phyloP scores from a whole-genome alignment of 345 rosid species.

The Lepidium africanum region DNA sequence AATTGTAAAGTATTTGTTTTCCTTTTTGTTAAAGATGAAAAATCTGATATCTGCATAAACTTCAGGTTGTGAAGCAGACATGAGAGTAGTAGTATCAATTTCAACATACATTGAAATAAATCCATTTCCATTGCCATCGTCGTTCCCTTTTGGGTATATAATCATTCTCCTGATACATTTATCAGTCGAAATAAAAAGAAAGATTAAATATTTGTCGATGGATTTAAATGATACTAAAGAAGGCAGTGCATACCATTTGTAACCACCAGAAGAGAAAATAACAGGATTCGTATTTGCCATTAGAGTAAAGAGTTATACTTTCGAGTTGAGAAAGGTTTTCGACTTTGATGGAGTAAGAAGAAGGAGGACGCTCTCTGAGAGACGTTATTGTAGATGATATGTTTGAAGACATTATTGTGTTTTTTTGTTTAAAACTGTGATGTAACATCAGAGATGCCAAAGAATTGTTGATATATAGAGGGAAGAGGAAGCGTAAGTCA shows the following conservation, averaged over 20 bases:
- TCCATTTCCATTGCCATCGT: not conserved
- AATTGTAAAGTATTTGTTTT: conserved; percentile 1
- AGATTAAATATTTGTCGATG: no score
- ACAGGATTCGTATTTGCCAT: not conserved
- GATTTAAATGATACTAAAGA: not conserved
- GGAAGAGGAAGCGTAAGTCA: not conserved
- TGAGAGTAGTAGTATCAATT: not conserved
- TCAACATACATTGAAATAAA: conserved; percentile 11
- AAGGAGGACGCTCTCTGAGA: conserved; percentile 11
- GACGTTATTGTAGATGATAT: not conserved
- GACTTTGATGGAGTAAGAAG: not conserved
- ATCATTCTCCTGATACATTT: not conserved
- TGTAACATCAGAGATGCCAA: no score
- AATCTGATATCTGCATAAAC: not conserved
- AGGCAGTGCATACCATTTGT: not conserved
- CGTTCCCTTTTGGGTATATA: not conserved
- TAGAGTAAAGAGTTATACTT: not conserved
- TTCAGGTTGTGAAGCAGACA: not conserved
- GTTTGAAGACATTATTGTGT: not conserved
- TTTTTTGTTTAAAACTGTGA: no score
- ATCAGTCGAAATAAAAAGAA: no score
- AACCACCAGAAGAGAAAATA: not conserved
- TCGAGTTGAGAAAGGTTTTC: not conserved
- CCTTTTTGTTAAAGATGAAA: not conserved
- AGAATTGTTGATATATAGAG: not conserved